Evolutionary conservation across 257 asterid species (phyloP).

Genomic region (Plectranthus barbatus): DNA sequence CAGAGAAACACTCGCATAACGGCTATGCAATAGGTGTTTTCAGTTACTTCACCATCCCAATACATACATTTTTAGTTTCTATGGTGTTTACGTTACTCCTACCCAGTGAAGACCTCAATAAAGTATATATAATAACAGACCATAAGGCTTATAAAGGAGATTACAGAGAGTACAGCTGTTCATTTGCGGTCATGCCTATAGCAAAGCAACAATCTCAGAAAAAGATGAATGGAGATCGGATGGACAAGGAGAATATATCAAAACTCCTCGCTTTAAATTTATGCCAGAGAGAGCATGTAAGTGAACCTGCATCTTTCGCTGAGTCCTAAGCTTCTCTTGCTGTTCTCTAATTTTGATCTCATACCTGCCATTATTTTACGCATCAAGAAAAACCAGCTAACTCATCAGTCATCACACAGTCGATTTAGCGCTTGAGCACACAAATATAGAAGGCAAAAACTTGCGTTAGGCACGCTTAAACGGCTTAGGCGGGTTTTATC

Average conservation of each 20-base stretch:
- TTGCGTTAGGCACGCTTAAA: too few relatives aligned
- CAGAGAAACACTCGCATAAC: too few relatives aligned
- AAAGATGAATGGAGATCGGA: conserved; percentile 5
- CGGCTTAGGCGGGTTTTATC: too few relatives aligned
- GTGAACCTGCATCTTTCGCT: conserved; percentile 81
- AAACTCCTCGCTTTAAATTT: background rate
- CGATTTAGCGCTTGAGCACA: background rate
- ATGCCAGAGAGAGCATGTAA: conserved; percentile 2
- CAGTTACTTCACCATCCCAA: background rate
- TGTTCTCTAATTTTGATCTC: conserved; percentile 91
- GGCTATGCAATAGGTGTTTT: background rate
- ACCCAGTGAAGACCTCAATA: background rate
- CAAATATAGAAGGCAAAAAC: too few relatives aligned
- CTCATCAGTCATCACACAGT: background rate
- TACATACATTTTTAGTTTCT: background rate
- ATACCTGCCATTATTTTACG: conserved; percentile 63
- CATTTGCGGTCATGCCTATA: background rate
- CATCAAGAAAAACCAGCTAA: conserved; percentile 6
- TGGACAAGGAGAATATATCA: background rate
- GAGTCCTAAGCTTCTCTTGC: conserved; percentile 71
- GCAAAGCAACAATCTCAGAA: conserved; percentile 2
- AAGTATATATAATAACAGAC: background rate
- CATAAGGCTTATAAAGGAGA: background rate
- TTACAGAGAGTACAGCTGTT: background rate
- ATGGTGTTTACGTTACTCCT: background rate